Evolutionary conservation across 305 asterid genomes (phyloP), one percentile per base, ranked within the genome.

Genomic region (Fraxinus greggii): DNA sequence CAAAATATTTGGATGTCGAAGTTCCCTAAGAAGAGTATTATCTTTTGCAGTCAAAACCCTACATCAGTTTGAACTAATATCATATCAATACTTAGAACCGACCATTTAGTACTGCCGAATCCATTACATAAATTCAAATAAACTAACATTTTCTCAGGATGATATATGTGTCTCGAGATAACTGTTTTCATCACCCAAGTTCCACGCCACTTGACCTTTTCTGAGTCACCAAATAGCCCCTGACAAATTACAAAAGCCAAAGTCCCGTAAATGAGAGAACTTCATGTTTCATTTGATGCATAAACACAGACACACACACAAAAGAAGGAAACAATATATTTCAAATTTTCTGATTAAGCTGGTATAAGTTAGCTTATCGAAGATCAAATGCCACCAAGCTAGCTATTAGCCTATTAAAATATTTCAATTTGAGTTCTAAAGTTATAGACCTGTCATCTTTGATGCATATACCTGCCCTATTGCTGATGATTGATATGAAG

Each of bases 181-280:
- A 82, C 86, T 36, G 89, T 90, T 87, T 91, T 91, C 32, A 90
- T 89, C 77, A 91, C 95, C 92, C 93, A 91, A 40, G 90, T 91
- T 82, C 95, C 95, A 7, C 89, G 93, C 95, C 95, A 91, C 88
- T 91, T 91, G 67, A 91, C 93, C 84, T 86, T 81, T 67, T 87
- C 90, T 0, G 93, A 88, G 31, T 69, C 89, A 65, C 93, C 93
- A 81, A 90, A 85, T 40, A 79, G 79, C 70, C 93, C 91, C 94
- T 91, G 81, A 13, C 6, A 86, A 70, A 26, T 38, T 23, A 67
- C 12, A 72, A 4, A 38, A 26, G 17, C 33, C 24, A 15, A 54
- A 54, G 38, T n/a, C 59, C 65, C 51, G 17, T 79, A 31, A 79
- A 59, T 61, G 67, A 54, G 10, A 54, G 10, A 54, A 54, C 19